These are phyloP conservation scores for Henckelia pumila DNA, from an alignment of 257 asterid species.

Conservation along the genomic window DNA sequence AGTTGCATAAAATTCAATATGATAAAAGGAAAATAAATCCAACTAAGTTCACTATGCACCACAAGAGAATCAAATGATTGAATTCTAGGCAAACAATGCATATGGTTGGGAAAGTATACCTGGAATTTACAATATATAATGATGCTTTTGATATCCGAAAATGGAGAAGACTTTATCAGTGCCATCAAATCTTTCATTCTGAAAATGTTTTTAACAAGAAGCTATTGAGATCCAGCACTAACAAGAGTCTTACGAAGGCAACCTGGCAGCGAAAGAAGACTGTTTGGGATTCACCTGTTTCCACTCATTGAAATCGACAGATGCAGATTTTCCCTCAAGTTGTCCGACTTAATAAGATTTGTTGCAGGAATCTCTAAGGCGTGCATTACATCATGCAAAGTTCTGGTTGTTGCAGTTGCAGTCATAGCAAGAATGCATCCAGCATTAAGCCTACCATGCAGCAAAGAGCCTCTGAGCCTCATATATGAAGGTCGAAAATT, in stretches of 20 bases:
- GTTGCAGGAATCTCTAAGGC: conserved; percentile 74
- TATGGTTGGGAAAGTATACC: conserved; percentile 41
- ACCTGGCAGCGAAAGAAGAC: conserved; percentile 17
- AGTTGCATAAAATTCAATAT: conserved; percentile 21
- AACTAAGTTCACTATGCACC: conserved; percentile 13
- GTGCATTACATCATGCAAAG: conserved; percentile 70
- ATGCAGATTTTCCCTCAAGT: conserved; percentile 81
- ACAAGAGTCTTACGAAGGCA: conserved; percentile 16
- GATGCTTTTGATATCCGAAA: conserved; percentile 70
- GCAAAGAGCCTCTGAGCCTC: conserved; percentile 92
- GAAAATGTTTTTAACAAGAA: conserved; percentile 25
- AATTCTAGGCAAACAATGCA: conserved; percentile 2
- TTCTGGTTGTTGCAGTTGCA: conserved; percentile 86
- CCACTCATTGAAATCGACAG: conserved; percentile 69
- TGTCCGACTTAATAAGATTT: conserved; percentile 63
- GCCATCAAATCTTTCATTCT: conserved; percentile 76
- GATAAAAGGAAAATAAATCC: conserved; percentile 11
- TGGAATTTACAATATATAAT: conserved; percentile 93
- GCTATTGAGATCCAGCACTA: conserved; percentile 16
- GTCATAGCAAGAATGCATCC: conserved; percentile 96
- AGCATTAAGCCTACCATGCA: conserved; percentile 63
- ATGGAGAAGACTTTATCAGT: conserved; percentile 71
- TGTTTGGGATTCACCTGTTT: conserved; percentile 50
- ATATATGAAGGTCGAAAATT: conserved; percentile 97
- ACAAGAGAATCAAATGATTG: conserved; percentile 7